phyloP scores from a whole-genome alignment of 305 asterid genomes.

The Plantago lanceolata region DNA sequence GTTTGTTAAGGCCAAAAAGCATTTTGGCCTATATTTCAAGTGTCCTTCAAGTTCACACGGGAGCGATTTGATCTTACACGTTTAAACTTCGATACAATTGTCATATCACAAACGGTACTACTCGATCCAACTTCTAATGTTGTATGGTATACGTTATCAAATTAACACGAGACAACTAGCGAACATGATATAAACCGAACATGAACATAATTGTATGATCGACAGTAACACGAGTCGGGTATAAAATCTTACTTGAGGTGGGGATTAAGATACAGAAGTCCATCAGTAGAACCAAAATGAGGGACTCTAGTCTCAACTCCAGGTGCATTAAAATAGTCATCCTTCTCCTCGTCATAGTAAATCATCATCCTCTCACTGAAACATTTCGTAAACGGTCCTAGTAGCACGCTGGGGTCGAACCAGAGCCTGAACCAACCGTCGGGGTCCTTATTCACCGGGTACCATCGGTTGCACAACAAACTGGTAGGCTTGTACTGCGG shows the following conservation, averaged over 20 bases:
- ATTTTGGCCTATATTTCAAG: no score
- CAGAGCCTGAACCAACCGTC: conserved; percentile 91
- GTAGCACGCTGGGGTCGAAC: conserved; percentile 66
- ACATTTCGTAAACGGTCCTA: conserved; percentile 70
- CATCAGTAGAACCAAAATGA: conserved; percentile 48
- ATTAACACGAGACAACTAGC: no score
- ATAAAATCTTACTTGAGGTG: conserved; percentile 48
- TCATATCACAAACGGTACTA: no score
- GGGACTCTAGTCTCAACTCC: conserved; percentile 80
- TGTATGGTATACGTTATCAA: no score
- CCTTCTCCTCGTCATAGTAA: conserved; percentile 44
- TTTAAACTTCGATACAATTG: no score
- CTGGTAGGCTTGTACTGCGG: conserved; percentile 60
- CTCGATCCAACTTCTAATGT: no score
- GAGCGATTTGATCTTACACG: no score
- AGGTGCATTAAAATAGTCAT: conserved; percentile 83
- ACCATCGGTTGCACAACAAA: conserved; percentile 59
- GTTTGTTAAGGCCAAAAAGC: no score
- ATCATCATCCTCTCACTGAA: conserved; percentile 66
- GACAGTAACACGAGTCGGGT: not conserved
- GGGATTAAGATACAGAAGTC: conserved; percentile 71
- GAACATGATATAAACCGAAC: no score
- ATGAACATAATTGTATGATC: no score
- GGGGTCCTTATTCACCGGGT: conserved; percentile 48
- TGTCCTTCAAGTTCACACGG: no score